phyloP scores from a whole-genome alignment of 441 rosid species.

The Pelargonium myrrhifolium region DNA sequence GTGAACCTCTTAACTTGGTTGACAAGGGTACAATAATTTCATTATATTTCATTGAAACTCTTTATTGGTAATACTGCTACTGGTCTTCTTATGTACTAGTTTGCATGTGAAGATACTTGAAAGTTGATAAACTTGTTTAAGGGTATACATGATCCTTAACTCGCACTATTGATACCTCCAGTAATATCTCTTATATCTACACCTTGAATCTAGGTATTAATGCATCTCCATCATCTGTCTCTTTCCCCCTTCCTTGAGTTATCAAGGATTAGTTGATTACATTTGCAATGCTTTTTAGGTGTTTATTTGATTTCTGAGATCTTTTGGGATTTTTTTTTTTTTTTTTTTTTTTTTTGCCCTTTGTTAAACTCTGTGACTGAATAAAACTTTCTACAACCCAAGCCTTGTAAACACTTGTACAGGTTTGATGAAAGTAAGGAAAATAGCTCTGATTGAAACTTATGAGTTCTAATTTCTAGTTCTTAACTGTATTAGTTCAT shows the following conservation, averaged over 20 bases:
- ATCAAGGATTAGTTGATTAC: no score
- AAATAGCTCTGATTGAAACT: not conserved
- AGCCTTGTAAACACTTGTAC: not conserved
- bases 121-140: no score
- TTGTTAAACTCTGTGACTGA: no score
- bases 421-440: not conserved
- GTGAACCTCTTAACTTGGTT: no score
- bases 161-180: not conserved
- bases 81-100: constrained; percentile 1
- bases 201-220: not conserved
- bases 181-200: not conserved
- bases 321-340: no score
- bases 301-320: no score
- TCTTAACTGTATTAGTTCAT: not conserved
- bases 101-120: not conserved
- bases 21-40: not conserved
- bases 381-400: no score
- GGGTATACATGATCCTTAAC: no score
- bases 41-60: not conserved
- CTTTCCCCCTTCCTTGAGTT: no score
- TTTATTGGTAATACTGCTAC: not conserved
- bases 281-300: no score
- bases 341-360: no score
- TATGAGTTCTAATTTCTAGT: not conserved
- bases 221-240: no score